A percentile compares a stretch with the other conserved stretches of the same genome.
Conservation (phyloP, 2,329 filamentous ascomycete species). For the Fusarium sp. region DNA sequence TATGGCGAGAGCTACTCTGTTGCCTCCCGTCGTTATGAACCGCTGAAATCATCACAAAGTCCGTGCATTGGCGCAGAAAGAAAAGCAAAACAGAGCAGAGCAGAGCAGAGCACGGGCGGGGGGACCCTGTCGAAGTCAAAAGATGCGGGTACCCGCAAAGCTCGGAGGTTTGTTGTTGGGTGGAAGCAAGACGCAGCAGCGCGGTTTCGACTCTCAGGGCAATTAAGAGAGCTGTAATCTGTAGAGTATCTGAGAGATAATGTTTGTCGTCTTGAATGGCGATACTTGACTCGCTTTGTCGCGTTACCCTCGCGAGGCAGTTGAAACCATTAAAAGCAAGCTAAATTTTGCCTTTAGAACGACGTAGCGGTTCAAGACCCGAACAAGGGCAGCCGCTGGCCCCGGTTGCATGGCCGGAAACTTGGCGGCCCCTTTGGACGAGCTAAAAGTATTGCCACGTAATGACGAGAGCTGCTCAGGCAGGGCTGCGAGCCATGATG, state of each 20-base stretch:
- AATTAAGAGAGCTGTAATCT: background rate
- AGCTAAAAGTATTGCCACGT: slow-evolving; percentile 47
- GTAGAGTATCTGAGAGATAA: slow-evolving; percentile 3
- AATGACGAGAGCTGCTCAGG: slow-evolving; percentile 39
- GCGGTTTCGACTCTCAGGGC: slow-evolving; percentile 7
- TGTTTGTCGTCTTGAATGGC: background rate
- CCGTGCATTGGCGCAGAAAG: slow-evolving; percentile 33
- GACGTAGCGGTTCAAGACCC: slow-evolving; percentile 27
- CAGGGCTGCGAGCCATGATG: slow-evolving; percentile 27
- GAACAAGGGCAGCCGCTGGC: slow-evolving; percentile 38
- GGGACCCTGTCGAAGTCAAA: slow-evolving; percentile 36
- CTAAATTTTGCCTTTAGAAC: slow-evolving; percentile 2
- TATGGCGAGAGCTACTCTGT: slow-evolving; percentile 3
- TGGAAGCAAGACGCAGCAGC: slow-evolving; percentile 23
- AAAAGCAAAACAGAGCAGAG: slow-evolving; percentile 10
- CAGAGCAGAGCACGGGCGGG: slow-evolving; percentile 4
- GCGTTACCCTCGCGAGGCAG: slow-evolving; percentile 7
- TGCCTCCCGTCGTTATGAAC: slow-evolving; percentile 5
- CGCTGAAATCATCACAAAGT: slow-evolving; percentile 33
- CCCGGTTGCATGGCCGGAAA: slow-evolving; percentile 34
- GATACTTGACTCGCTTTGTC: slow-evolving; percentile 3
- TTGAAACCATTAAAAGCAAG: slow-evolving; percentile 11
- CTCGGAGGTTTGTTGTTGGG: slow-evolving; percentile 39
- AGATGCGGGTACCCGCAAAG: slow-evolving; percentile 34
- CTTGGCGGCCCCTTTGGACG: slow-evolving; percentile 46